Conservation (phyloP, 1,139 yeast genomes). For the Blastobotrys elegans region DNA sequence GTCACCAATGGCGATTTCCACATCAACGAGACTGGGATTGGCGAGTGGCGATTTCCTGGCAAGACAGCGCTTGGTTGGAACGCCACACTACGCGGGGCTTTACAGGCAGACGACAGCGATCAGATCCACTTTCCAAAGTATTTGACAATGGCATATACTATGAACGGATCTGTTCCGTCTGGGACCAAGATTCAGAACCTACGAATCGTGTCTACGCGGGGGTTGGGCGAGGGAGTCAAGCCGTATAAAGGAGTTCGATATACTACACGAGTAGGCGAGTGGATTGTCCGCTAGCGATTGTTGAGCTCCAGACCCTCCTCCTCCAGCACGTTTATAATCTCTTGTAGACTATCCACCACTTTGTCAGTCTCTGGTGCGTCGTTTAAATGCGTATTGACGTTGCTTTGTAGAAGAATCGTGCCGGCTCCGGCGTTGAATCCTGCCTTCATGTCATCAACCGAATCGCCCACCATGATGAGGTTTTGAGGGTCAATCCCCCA, state of each 20-base stretch:
- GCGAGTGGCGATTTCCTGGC: conserved; percentile 71
- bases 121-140: conserved; percentile 43
- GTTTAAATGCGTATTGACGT: conserved; percentile 41
- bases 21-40: conserved; percentile 47
- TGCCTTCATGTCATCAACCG: conserved; percentile 58
- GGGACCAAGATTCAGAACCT: conserved; percentile 67
- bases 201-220: conserved; percentile 53
- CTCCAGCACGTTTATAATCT: conserved; percentile 39
- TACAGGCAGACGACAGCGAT: conserved; percentile 28
- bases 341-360: conserved; percentile 39
- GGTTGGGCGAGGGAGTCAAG: conserved; percentile 57
- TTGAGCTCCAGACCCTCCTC: conserved; percentile 35
- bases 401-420: conserved; percentile 47
- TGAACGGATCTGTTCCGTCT: conserved; percentile 72
- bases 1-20: conserved; percentile 71
- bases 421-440: conserved; percentile 55
- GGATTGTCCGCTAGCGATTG: conserved; percentile 39
- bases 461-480: conserved; percentile 66
- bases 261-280: conserved; percentile 60
- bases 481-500: conserved; percentile 44
- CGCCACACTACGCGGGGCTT: conserved; percentile 62
- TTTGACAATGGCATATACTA: conserved; percentile 49
- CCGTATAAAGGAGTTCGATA: conserved; percentile 94
- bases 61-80: conserved; percentile 58
- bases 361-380: conserved; percentile 40